These are phyloP conservation scores for Tetraselmis chui DNA, from an alignment of 139 green algal genomes.

Conservation along the genomic window DNA sequence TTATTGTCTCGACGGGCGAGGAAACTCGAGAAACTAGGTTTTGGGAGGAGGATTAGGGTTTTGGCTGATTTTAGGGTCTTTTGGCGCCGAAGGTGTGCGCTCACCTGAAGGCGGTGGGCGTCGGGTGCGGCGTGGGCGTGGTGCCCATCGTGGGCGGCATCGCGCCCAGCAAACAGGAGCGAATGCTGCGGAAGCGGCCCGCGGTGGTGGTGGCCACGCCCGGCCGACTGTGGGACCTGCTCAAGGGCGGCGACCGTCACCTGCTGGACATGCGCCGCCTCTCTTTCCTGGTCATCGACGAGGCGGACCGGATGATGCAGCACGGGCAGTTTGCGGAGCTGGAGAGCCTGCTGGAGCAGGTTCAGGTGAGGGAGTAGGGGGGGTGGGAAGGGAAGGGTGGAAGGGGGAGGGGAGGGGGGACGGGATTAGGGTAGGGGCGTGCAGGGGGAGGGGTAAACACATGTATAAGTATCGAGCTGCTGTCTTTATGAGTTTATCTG, in stretches of 20 bases:
- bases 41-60: too few relatives aligned
- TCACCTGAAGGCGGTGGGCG: slow-evolving; percentile 57
- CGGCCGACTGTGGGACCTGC: slow-evolving; percentile 92
- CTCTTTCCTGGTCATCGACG: slow-evolving; percentile 87
- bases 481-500: background rate
- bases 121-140: slow-evolving; percentile 52
- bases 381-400: too few relatives aligned
- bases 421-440: too few relatives aligned
- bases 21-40: too few relatives aligned
- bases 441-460: too few relatives aligned
- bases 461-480: background rate
- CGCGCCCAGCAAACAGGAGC: slow-evolving; percentile 76
- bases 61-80: too few relatives aligned
- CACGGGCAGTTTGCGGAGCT: slow-evolving; percentile 17
- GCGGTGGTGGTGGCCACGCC: slow-evolving; percentile 88
- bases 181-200: slow-evolving; percentile 59
- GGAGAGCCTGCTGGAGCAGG: slow-evolving; percentile 23
- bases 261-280: slow-evolving; percentile 37
- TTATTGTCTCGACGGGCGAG: too few relatives aligned
- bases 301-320: slow-evolving; percentile 93
- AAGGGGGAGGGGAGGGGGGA: too few relatives aligned
- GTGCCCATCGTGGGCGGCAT: slow-evolving; percentile 89
- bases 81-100: slow-evolving; percentile 58
- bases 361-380: slow-evolving; percentile 23
- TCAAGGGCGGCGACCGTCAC: slow-evolving; percentile 57